Evolutionary conservation across 768 basidiomycete genomes (phyloP), one percentile per base, ranked within the genome.

Genomic region (Kockovaella imperatae): DNA sequence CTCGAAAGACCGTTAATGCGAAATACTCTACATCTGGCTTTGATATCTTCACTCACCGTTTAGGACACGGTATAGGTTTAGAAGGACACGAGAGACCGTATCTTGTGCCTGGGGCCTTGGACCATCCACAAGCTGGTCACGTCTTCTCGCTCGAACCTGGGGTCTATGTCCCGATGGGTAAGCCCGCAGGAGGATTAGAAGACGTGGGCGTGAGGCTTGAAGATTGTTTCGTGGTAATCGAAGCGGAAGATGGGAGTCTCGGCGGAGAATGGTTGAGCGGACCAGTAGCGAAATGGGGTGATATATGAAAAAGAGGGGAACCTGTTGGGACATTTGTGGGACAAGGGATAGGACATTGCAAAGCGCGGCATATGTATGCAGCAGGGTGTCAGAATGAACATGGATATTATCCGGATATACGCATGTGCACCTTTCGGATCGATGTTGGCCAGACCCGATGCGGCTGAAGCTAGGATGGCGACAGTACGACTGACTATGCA

Each of bases 21-120:
- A 23, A 14, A 32, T 7, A n/a, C 26, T 5, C 20, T 7, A 10
- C 38, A 8, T 46, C 57, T 5, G 63, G 62, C 35, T 60, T 52
- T 40, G 50, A 42, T 15, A 44, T 60, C 35, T 88, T 90, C 62
- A 86, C 86, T 0, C 88, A 89, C 69, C 74, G 86, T 40, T 74
- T 89, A 42, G 62, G 53, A 13, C 45, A 60, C 42, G 87, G 86
- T 1, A 88, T 91, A 26, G 87, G 87, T 2, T 72, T 90, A 3
- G 85, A 89, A 69, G 82, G 77, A 6, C 88, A 90, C 55, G 87
- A 90, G 70, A 74, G 77, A 5, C 87, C 87, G 0, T 88, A 87
- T 67, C 74, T 91, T 17, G 78, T 79, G 39, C 84, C 83, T n/a
- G 58, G 59, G 15, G 39, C 45, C 10, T 80, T 81, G 14, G 82